These are phyloP conservation scores for Catharanthus roseus DNA, from an alignment of 257 asterid species.

Conservation along the genomic window DNA sequence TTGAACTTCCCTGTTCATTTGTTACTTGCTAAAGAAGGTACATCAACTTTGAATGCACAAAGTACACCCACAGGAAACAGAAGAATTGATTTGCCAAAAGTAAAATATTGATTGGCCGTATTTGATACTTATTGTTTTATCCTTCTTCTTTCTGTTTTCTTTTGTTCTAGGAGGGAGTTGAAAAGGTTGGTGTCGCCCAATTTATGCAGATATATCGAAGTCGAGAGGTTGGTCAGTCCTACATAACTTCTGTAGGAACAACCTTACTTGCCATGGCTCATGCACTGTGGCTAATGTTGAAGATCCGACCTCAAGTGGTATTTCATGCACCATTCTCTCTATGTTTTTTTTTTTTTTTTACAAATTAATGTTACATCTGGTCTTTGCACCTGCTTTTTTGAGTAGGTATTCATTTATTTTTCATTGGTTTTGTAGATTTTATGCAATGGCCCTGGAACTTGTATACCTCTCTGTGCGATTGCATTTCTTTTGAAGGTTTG, in stretches of 20 bases:
- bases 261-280: conserved; percentile 74
- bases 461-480: conserved; percentile 70
- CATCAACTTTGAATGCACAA: too few species aligned
- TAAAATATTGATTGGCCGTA: neutral
- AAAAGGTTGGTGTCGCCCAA: conserved; percentile 38
- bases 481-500: conserved; percentile 78
- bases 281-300: conserved; percentile 86
- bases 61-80: too few species aligned
- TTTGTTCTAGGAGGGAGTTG: conserved; percentile 48
- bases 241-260: conserved; percentile 77
- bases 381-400: neutral
- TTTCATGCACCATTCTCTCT: conserved; percentile 10
- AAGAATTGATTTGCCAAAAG: neutral
- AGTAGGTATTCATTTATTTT: too few species aligned
- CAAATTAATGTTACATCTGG: neutral
- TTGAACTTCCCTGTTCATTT: neutral
- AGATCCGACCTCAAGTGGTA: conserved; percentile 95
- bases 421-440: conserved; percentile 43
- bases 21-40: neutral
- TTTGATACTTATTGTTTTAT: neutral
- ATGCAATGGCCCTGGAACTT: conserved; percentile 97
- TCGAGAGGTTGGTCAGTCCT: conserved; percentile 93
- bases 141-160: conserved; percentile 18
- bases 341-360: neutral
- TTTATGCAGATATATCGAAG: conserved; percentile 84